Percentiles rank a stretch among this genome's conserved stretches.
Evolutionary conservation across 805 yeast genomes (phyloP).

Genomic region (Sugiyamaella boreocaroliniensis): DNA sequence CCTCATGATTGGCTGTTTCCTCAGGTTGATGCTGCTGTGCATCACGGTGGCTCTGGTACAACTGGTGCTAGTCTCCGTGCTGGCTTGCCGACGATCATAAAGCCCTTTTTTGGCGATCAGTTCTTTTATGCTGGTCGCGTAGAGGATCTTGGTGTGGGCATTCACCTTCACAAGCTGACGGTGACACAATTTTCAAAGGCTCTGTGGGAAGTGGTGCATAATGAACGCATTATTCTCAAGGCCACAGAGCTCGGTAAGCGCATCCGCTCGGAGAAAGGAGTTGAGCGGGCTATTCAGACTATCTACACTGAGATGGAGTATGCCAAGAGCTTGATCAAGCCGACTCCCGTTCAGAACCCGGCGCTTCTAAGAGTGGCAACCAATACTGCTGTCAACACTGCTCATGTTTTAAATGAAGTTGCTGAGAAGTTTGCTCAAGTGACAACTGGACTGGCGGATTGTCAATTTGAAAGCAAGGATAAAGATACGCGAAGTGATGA

Average conservation of each 20-base stretch:
- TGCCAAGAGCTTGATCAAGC: conserved; percentile 44
- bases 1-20: conserved; percentile 96
- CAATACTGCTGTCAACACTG: not conserved
- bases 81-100: conserved; percentile 83
- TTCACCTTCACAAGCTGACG: conserved; percentile 62
- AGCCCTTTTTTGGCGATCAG: conserved; percentile 96
- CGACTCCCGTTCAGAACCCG: not conserved
- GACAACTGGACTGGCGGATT: not conserved
- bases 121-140: conserved; percentile 83
- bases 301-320: conserved; percentile 79
- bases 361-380: not conserved
- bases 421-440: not conserved
- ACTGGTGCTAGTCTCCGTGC: conserved; percentile 86
- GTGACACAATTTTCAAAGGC: conserved; percentile 59
- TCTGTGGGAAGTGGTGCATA: conserved; percentile 57
- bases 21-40: conserved; percentile 86
- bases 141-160: conserved; percentile 83
- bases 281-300: conserved; percentile 60
- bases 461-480: not conserved
- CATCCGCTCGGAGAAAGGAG: conserved; percentile 75
- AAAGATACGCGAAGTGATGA: conserved; percentile 8
- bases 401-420: not conserved
- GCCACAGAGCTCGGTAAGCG: conserved; percentile 58
- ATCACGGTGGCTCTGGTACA: conserved; percentile 96
- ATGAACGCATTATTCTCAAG: conserved; percentile 57